Evolutionary conservation across 805 yeast genomes (phyloP), one percentile per base, ranked within the genome.

Genomic region (Yarrowia phangngaensis): DNA sequence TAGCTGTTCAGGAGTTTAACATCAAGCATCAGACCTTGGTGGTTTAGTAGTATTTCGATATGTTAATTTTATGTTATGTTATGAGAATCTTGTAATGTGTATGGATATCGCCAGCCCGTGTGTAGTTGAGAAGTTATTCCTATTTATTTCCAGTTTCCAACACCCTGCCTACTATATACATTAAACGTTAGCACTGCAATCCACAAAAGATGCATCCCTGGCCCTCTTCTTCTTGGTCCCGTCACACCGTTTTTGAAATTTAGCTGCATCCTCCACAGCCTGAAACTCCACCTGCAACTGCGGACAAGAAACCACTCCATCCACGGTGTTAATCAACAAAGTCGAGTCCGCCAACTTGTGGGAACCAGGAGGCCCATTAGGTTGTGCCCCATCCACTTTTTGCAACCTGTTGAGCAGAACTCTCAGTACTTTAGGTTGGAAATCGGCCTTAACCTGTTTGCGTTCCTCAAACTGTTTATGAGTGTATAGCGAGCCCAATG

Each of bases 1-100:
- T 82, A 52, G 96, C 96, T 1, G 97, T 87, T 13, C 75, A 72
- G 16, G 85, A 82, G 58, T 88, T 73, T 67, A 90, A 89, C 50
- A 57, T 58, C 17, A 53, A 53, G 50, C 54, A 59, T 35, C 62
- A 61, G 46, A 58, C 63, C 12, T 33, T 61, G 15, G 36, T 54
- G 20, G 54, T 40, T 23, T 24, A 22, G 51, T 35, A 11, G 7
- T 22, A 29, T 29, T 27, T n/a, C n/a, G n/a, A n/a, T n/a, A n/a
- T n/a, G n/a, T n/a, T n/a, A n/a, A n/a, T n/a, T n/a, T n/a, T n/a
- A n/a, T n/a, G n/a, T n/a, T n/a, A 19, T 76, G 84, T 49, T 74
- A 79, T 62, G 79, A n/a, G n/a, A n/a, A n/a, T n/a, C 14, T 19
- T 20, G 35, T 19, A 11, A 9, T 34, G 40, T 34, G n/a, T n/a